A percentile compares a stretch with the other conserved stretches of the same genome.
phyloP scores from a whole-genome alignment of 495 filamentous ascomycete genomes.

The Bryoglossum gracile region DNA sequence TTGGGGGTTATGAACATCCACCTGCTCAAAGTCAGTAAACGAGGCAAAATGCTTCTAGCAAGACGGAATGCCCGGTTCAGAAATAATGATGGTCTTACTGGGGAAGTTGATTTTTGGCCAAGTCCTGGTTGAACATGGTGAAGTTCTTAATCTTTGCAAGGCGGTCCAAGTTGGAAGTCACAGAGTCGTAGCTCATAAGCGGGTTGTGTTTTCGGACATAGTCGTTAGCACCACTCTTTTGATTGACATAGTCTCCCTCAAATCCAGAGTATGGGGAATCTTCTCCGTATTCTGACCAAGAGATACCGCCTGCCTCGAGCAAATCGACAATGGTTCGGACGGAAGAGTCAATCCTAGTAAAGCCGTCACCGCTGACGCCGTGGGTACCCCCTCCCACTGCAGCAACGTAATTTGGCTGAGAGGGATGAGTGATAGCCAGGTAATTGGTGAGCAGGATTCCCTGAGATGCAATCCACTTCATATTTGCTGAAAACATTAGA shows the following conservation, averaged over 20 bases:
- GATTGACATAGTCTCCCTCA: slow-evolving; percentile 15
- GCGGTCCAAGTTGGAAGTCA: slow-evolving; percentile 47
- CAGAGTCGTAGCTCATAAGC: slow-evolving; percentile 51
- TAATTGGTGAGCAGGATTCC: slow-evolving; percentile 62
- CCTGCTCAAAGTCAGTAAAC: too few relatives aligned
- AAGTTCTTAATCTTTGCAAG: slow-evolving; percentile 62
- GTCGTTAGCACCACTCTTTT: slow-evolving; percentile 21
- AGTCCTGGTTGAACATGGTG: slow-evolving; percentile 52
- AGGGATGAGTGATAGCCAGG: slow-evolving; percentile 33
- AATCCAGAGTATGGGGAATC: slow-evolving; percentile 52
- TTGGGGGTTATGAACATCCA: slow-evolving; percentile 65
- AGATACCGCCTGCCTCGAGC: slow-evolving; percentile 57
- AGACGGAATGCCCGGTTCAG: too few relatives aligned
- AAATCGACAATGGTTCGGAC: slow-evolving; percentile 41
- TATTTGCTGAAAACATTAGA: slow-evolving; percentile 30
- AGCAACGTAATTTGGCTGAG: slow-evolving; percentile 22
- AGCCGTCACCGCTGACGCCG: slow-evolving; percentile 4
- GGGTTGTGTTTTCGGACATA: slow-evolving; percentile 32
- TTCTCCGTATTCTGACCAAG: slow-evolving; percentile 66
- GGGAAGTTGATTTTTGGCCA: slow-evolving; percentile 48
- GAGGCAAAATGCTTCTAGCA: too few relatives aligned
- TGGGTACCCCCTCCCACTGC: slow-evolving; percentile 17
- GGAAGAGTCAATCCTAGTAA: slow-evolving; percentile 1
- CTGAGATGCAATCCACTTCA: slow-evolving; percentile 50
- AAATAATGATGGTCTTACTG: too few relatives aligned